A percentile compares a stretch with the other conserved stretches of the same genome.
phyloP scores from a whole-genome alignment of 345 rosid species.

The Camelina sativa region DNA sequence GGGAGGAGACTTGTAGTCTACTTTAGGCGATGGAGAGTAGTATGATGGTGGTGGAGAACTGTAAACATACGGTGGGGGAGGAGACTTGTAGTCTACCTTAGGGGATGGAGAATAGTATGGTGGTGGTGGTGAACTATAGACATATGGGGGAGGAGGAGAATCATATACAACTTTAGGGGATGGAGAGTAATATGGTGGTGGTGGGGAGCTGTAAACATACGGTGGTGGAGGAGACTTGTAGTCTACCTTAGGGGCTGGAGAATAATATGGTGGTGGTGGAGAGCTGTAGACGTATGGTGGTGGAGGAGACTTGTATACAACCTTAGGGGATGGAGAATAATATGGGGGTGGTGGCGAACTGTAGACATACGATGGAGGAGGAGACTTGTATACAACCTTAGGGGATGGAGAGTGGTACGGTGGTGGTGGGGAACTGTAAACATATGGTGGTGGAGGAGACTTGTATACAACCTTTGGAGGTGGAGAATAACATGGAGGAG shows the following conservation, averaged over 20 bases:
- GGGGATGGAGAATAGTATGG: background rate
- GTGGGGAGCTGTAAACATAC: slow-evolving; percentile 3
- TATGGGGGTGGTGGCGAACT: background rate
- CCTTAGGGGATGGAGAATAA: background rate
- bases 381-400: background rate
- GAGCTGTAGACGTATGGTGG: background rate
- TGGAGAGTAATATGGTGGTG: slow-evolving; percentile 14
- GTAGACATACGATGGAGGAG: background rate
- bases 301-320: background rate
- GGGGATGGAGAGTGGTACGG: background rate
- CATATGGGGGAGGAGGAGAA: slow-evolving; percentile 4
- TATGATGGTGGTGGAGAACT: background rate
- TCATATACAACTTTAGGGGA: background rate
- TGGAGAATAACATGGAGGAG: slow-evolving; percentile 8
- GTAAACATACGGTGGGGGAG: background rate
- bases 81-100: background rate
- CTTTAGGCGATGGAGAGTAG: background rate
- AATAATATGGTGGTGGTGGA: slow-evolving; percentile 2
- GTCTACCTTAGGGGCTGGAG: background rate
- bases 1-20: background rate
- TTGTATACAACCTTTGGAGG: background rate
- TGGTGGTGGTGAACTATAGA: slow-evolving; percentile 1
- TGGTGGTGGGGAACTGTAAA: background rate
- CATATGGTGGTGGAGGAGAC: background rate
- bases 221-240: slow-evolving; percentile 20